Conservation (phyloP, 176 grass and related monocot species). For the Oryza rufipogon region DNA sequence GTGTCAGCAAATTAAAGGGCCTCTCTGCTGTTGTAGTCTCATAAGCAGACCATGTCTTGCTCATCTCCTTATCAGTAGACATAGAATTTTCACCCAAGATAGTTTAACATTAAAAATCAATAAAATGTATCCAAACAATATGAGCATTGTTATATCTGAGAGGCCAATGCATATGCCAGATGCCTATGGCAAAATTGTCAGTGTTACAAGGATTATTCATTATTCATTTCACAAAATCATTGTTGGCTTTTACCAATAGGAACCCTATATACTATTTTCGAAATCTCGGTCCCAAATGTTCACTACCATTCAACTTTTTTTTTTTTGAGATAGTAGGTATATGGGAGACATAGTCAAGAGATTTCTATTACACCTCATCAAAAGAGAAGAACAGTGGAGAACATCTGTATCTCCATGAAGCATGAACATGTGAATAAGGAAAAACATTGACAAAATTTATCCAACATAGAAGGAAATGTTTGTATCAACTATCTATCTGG, state of each 20-base stretch:
- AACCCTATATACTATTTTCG: conserved; percentile 39
- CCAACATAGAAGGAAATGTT: conserved; percentile 32
- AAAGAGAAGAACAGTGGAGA: conserved; percentile 27
- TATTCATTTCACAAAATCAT: conserved; percentile 57
- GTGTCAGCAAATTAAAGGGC: background rate
- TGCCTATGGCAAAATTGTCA: conserved; percentile 43
- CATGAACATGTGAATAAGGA: conserved; percentile 37
- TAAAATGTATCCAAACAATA: conserved; percentile 39
- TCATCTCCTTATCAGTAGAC: background rate
- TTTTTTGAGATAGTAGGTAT: conserved; percentile 25
- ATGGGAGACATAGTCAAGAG: conserved; percentile 12
- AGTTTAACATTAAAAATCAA: conserved; percentile 17
- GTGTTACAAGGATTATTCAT: conserved; percentile 60
- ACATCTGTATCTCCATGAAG: conserved; percentile 30
- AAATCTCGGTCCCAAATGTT: conserved; percentile 5
- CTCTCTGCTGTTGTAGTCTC: background rate
- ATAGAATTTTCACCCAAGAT: conserved; percentile 23
- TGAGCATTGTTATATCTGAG: conserved; percentile 44
- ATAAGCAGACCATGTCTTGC: background rate
- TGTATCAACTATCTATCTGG: conserved; percentile 40
- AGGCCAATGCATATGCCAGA: conserved; percentile 38
- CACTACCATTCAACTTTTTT: conserved; percentile 22
- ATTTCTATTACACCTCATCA: conserved; percentile 34
- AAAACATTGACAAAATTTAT: background rate
- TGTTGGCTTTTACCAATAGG: conserved; percentile 52